These are phyloP conservation scores for Coniochaeta hoffmannii DNA, from an alignment of 2,329 filamentous ascomycete genomes.

Conservation along the genomic window DNA sequence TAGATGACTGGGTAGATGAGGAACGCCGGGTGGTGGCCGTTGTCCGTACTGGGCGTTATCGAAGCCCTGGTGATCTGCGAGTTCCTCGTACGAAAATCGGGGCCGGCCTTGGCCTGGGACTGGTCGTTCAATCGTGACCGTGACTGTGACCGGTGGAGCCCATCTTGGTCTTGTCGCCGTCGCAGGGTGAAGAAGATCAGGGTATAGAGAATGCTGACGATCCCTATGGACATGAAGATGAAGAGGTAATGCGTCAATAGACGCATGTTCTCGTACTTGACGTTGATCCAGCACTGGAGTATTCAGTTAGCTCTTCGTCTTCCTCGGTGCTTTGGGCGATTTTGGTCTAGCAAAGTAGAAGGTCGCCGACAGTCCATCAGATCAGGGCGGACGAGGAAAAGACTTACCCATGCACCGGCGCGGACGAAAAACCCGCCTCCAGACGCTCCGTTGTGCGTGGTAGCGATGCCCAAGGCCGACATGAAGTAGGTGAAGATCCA, in stretches of 20 bases:
- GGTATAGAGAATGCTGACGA: slow-evolving; percentile 27
- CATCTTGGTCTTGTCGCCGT: slow-evolving; percentile 6
- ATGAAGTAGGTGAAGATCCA: slow-evolving; percentile 45
- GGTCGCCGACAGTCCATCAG: too few species aligned
- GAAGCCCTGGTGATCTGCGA: slow-evolving; percentile 3
- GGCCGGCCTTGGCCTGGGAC: not conserved
- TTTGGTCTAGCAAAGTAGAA: not conserved
- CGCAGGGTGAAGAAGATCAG: slow-evolving; percentile 28
- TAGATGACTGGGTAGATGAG: slow-evolving; percentile 57
- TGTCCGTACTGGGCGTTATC: not conserved
- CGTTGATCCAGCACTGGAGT: slow-evolving; percentile 53
- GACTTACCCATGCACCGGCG: slow-evolving; percentile 43
- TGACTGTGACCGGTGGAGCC: not conserved
- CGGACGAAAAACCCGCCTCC: slow-evolving; percentile 38
- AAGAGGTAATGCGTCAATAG: slow-evolving; percentile 56
- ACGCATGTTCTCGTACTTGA: slow-evolving; percentile 41
- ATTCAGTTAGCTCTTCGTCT: not conserved
- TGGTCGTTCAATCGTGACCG: not conserved
- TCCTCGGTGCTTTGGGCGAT: not conserved
- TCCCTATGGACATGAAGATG: slow-evolving; percentile 39
- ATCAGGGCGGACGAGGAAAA: too few species aligned
- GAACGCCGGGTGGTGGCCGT: slow-evolving; percentile 32
- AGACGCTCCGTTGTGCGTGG: slow-evolving; percentile 17
- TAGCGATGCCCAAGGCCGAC: slow-evolving; percentile 28
- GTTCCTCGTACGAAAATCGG: slow-evolving; percentile 4